Evolutionary conservation across 208 protist genomes (phyloP), one percentile per base, ranked within the genome.

Genomic region (Trypanosoma mega): DNA sequence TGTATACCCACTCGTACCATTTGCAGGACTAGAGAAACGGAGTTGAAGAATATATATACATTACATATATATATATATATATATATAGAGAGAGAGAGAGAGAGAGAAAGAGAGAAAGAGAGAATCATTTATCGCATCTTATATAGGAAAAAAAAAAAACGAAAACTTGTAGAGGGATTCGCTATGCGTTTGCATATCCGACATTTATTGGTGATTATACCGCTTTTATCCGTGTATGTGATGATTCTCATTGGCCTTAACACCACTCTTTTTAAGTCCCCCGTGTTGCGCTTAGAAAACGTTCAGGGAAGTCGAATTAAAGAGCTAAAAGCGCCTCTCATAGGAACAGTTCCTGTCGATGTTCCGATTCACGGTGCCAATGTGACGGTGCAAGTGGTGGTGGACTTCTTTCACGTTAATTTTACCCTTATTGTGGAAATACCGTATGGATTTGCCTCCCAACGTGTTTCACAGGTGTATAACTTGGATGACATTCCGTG

Each of bases 401-500:
- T 80, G 0, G 66, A 55, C 30, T 60, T 81, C 54, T 85, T 74
- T 68, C 14, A 27, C 3, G 53, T 52, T 0, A 50, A 18, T 23
- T 3, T 78, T n/a, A 51, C 60, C 26, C n/a, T 80, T 11, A 50
- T 70, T 30, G 41, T 85, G 12, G 57, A 41, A 16, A 60, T 78
- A 36, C 74, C 73, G 7, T 81, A 81, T 63, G 60, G 54, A 7
- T 68, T 54, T 36, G 23, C 24, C 6, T 59, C 55, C 16, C 70
- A 80, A 51, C 30, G 49, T 30, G 74, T 85, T 39, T 49, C 31
- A 7, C 54, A 78, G 44, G 48, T 51, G 36, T 85, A 81, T 54
- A 72, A 66, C 46, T 37, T 73, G 14, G 63, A 85, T 58, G 78
- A 85, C 57, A 52, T 85, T 33, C 78, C 74, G 1, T 85, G 78